Conservation (phyloP, 192 early-diverging fungal species). For the Gorgonomyces haynaldii region DNA sequence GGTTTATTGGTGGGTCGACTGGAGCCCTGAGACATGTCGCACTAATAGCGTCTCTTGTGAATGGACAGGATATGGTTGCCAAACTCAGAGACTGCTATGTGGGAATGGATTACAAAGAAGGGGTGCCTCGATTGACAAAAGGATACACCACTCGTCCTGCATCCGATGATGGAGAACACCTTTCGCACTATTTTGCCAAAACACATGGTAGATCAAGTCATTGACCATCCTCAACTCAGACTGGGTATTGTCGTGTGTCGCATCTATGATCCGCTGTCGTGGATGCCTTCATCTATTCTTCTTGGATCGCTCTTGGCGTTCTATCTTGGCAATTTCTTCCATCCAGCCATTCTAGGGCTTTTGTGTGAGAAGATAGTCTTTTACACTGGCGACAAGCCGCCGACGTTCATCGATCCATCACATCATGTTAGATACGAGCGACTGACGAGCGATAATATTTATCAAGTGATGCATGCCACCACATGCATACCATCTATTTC, state of each 20-base stretch:
- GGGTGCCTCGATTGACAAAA: constrained; percentile 2
- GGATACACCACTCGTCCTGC: constrained; percentile 13
- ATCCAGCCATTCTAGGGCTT: not conserved
- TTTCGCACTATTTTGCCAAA: constrained; percentile 14
- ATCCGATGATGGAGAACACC: constrained; percentile 23
- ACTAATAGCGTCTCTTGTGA: constrained; percentile 10
- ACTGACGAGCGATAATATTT: constrained; percentile 18
- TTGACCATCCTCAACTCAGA: constrained; percentile 12
- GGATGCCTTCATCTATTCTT: constrained; percentile 14
- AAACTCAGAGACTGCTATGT: constrained; percentile 18
- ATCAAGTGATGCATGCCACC: constrained; percentile 26
- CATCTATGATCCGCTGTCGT: constrained; percentile 5
- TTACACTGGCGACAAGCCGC: constrained; percentile 20
- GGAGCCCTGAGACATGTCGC: constrained; percentile 22
- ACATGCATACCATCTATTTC: constrained; percentile 28
- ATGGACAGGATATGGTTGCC: constrained; percentile 10
- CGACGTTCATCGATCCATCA: constrained; percentile 10
- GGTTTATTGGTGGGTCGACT: constrained; percentile 29
- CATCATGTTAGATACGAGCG: constrained; percentile 11
- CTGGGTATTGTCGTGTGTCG: constrained; percentile 21
- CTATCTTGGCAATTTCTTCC: constrained; percentile 12
- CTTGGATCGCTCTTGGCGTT: constrained; percentile 1
- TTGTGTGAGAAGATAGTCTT: constrained; percentile 16
- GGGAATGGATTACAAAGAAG: constrained; percentile 18
- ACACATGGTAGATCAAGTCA: constrained; percentile 2